These are phyloP conservation scores for Furcasterigmium sp. DNA, from an alignment of 2,329 filamentous ascomycete genomes.

Conservation along the genomic window DNA sequence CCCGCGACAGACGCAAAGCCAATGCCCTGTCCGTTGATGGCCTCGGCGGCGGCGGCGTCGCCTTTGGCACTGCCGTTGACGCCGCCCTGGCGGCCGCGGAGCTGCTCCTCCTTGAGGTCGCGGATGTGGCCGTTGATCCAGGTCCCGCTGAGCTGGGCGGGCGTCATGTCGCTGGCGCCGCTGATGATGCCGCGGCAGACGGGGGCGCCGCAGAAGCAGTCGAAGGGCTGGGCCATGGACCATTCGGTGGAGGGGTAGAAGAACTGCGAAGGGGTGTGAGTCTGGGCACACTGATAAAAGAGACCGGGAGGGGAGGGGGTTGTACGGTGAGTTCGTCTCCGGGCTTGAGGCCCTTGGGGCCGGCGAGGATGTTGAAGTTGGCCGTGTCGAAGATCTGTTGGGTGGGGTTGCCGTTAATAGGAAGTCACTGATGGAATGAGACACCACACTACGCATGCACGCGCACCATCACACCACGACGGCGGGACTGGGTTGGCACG, in stretches of 20 bases:
- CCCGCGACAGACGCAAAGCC: slow-evolving; percentile 17
- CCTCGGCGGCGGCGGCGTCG: slow-evolving; percentile 10
- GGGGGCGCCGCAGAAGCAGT: slow-evolving; percentile 54
- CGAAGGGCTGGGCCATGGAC: slow-evolving; percentile 67
- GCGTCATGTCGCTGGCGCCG: slow-evolving; percentile 57
- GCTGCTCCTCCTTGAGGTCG: slow-evolving; percentile 41
- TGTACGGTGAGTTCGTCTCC: slow-evolving; percentile 55
- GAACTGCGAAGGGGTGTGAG: slow-evolving; percentile 36
- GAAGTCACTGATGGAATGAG: no score
- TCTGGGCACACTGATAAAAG: no score
- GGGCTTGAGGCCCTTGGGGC: slow-evolving; percentile 45
- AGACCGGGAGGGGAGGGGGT: no score
- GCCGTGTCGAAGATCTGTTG: slow-evolving; percentile 55
- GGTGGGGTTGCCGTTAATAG: neutral
- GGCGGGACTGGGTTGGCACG: neutral
- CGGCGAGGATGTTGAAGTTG: slow-evolving; percentile 52
- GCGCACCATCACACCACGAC: no score
- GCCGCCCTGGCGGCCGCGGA: slow-evolving; percentile 3
- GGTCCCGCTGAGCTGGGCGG: slow-evolving; percentile 46
- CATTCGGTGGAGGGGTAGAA: slow-evolving; percentile 75
- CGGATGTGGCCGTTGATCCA: slow-evolving; percentile 61
- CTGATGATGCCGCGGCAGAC: slow-evolving; percentile 57
- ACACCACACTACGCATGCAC: no score
- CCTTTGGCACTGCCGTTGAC: neutral
- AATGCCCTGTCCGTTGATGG: slow-evolving; percentile 15